Base-by-base conservation (phyloP, 2,329 filamentous ascomycete genomes). In the Exophiala xenobiotica region DNA sequence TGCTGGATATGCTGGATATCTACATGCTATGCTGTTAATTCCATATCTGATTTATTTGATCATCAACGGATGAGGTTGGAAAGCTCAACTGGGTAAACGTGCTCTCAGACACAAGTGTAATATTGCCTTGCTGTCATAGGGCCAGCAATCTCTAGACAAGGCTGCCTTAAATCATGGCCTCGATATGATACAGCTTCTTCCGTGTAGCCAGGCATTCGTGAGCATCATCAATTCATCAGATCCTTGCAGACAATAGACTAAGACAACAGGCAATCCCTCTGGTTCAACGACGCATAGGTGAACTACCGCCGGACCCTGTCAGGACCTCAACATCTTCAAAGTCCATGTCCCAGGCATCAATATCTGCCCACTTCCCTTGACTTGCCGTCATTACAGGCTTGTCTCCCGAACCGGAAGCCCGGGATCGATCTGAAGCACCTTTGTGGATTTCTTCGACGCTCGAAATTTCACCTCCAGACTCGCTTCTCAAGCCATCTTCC, bases 321-420 rank as follows among this genome's bases (percentile, higher is more conserved):
- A 46, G 47, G 29, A 58, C 52, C 42, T 58, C 55, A 22, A 61
- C 54, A 19, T 62, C 60, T 44, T 62, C 60, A 48, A 59, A 62
- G 12, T 59, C 58, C 52, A 62, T 53, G 46, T 58, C 55, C 52
- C 58, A 62, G 48, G 57, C 57, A 47, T 62, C 60, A 42, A 62
- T 61, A 22, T 59, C 60, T 19, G 56, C 60, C 60, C 60, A 62
- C 33, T 60, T 62, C 33, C 46, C 43, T 14, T 44, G 54, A 22
- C 26, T 44, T n/a, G 26, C 23, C 19, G 12, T 27, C 26, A 6
- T 11, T 23, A 19, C 49, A 9, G 2, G 52, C 22, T 48, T 35
- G 3, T 19, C 20, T 29, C 22, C 39, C 14, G 12, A 26, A 3
- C 16, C 20, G 18, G 16, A 31, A 31, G 14, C 16, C 19, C 11